Conservation (phyloP, 352 stramenopile genomes). For the Thalassiosira hispida region DNA sequence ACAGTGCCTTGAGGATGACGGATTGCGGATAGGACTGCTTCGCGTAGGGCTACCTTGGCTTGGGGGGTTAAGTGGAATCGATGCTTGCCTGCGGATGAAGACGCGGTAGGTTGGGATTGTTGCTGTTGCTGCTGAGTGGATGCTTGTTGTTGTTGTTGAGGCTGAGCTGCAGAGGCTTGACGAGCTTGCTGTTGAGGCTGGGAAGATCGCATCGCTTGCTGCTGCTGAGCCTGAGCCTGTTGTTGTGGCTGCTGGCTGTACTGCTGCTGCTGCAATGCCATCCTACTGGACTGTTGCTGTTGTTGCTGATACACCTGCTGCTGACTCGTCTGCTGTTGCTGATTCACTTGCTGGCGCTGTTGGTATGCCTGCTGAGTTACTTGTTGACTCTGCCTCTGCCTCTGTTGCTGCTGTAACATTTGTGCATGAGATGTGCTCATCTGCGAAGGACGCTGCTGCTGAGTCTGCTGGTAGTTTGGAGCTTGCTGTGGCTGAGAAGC, state of each 20-base stretch:
- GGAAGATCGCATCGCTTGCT: slow-evolving; percentile 11
- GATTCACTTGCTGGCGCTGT: slow-evolving; percentile 12
- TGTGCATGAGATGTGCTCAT: background rate
- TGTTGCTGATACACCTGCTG: slow-evolving; percentile 8
- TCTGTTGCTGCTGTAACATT: slow-evolving; percentile 2
- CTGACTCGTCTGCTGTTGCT: slow-evolving; percentile 7
- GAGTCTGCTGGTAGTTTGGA: slow-evolving; percentile 14
- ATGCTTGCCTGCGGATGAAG: slow-evolving; percentile 23
- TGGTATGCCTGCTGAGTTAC: slow-evolving; percentile 10
- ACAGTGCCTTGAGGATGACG: slow-evolving; percentile 68
- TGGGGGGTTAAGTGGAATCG: slow-evolving; percentile 67
- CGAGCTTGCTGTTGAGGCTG: slow-evolving; percentile 1
- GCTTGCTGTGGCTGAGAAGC: background rate
- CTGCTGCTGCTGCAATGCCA: slow-evolving; percentile 22
- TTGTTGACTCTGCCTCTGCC: slow-evolving; percentile 1
- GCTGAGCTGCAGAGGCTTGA: background rate
- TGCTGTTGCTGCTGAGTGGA: slow-evolving; percentile 12
- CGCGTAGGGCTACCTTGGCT: slow-evolving; percentile 70
- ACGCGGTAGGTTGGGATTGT: background rate
- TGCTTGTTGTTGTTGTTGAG: background rate
- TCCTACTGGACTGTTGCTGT: slow-evolving; percentile 22
- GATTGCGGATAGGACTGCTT: slow-evolving; percentile 81
- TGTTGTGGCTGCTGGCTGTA: background rate
- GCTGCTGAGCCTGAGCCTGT: background rate
- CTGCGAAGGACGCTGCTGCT: slow-evolving; percentile 5